Conservation (phyloP, 768 basidiomycete species). For the Macrolepiota dolichaula region DNA sequence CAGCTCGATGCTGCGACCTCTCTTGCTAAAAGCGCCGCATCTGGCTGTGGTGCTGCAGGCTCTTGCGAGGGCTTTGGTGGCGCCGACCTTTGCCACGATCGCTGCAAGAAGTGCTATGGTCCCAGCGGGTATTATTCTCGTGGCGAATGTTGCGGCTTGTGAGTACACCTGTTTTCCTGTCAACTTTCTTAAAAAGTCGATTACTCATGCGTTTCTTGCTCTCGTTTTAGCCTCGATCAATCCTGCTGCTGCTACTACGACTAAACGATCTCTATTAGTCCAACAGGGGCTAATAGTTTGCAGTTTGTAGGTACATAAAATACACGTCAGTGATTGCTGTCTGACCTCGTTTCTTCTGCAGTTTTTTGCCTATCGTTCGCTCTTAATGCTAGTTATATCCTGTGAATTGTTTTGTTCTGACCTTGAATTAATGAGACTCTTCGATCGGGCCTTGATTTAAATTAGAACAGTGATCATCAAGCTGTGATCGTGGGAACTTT, state of each 20-base stretch:
- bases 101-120: background rate
- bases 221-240: background rate
- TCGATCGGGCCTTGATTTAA: no score
- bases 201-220: background rate
- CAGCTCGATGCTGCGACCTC: background rate
- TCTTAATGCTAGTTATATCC: no score
- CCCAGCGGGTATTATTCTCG: background rate
- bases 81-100: background rate
- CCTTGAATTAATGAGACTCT: no score
- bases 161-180: background rate
- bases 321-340: no score
- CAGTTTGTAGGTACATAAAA: no score
- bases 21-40: background rate
- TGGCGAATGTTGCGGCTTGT: background rate
- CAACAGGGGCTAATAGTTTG: no score
- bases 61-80: background rate
- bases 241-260: background rate
- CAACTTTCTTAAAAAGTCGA: background rate
- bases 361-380: no score
- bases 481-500: conserved; percentile 7
- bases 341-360: no score
- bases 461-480: background rate
- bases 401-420: no score
- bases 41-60: background rate
- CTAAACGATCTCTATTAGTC: background rate